Evolutionary conservation across 2,329 filamentous ascomycete genomes (phyloP).

Genomic region (Coniochaeta sp.): DNA sequence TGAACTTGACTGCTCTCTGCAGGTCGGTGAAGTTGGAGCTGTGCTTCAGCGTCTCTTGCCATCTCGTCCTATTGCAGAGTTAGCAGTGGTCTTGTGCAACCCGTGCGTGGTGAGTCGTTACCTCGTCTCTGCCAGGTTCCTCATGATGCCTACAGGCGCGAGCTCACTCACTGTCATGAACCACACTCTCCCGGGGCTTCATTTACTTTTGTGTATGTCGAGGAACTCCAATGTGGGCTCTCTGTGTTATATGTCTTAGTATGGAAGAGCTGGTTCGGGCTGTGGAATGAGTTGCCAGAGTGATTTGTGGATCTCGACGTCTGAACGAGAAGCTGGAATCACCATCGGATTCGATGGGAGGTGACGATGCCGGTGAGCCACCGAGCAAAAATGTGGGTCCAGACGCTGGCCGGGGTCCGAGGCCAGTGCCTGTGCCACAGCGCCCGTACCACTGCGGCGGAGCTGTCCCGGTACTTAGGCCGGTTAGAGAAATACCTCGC

Average conservation of each 20-base stretch:
- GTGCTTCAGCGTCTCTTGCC: slow-evolving; percentile 55
- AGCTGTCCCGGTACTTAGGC: too few relatives aligned
- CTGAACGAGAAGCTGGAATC: neutral
- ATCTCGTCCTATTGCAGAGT: slow-evolving; percentile 47
- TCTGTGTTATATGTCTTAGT: neutral
- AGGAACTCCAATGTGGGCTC: neutral
- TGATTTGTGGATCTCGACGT: neutral
- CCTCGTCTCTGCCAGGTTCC: slow-evolving; percentile 47
- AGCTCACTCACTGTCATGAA: neutral
- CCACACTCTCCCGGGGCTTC: neutral
- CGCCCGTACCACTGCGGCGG: too few relatives aligned
- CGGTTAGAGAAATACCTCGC: too few relatives aligned
- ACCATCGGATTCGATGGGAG: neutral
- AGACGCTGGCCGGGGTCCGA: neutral
- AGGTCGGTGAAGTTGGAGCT: slow-evolving; percentile 53
- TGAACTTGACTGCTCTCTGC: slow-evolving; percentile 55
- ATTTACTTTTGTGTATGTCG: neutral
- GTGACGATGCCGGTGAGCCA: neutral
- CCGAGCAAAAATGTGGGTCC: neutral
- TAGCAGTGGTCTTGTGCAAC: neutral
- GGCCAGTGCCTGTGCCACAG: too few relatives aligned
- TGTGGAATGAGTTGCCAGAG: neutral
- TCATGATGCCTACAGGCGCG: slow-evolving; percentile 29
- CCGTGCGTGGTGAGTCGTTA: slow-evolving; percentile 15
- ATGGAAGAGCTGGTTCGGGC: neutral